phyloP scores from a whole-genome alignment of 192 early-diverging fungal genomes.

The Chytriomyces confervae region DNA sequence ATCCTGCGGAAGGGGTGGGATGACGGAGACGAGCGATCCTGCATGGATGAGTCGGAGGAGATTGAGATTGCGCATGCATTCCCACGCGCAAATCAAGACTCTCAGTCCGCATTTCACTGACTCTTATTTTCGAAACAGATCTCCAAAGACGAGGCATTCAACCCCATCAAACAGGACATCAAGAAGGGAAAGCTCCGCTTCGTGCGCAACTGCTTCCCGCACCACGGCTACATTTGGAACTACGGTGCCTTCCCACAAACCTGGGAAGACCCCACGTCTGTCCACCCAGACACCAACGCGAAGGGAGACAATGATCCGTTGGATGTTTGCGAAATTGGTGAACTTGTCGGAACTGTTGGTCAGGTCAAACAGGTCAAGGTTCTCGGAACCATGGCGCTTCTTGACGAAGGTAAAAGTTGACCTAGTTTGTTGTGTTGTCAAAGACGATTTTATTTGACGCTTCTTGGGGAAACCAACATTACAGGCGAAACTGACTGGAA shows the following conservation, averaged over 20 bases:
- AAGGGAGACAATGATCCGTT: slow-evolving; percentile 97
- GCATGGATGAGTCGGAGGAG: not conserved
- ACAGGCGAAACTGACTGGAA: slow-evolving; percentile 97
- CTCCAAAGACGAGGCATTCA: slow-evolving; percentile 93
- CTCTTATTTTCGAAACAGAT: slow-evolving; percentile 59
- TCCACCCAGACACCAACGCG: slow-evolving; percentile 92
- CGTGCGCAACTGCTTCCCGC: slow-evolving; percentile 98
- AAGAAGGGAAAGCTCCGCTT: slow-evolving; percentile 99
- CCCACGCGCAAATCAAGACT: not conserved
- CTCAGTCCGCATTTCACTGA: no score
- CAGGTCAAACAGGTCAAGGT: slow-evolving; percentile 99
- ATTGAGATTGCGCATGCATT: not conserved
- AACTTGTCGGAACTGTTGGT: slow-evolving; percentile 86
- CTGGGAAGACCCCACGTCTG: slow-evolving; percentile 95
- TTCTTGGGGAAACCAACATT: no score
- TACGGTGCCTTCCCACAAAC: slow-evolving; percentile 99
- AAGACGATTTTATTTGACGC: no score
- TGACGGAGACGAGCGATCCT: not conserved
- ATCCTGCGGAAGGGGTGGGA: not conserved
- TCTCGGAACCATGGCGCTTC: slow-evolving; percentile 96
- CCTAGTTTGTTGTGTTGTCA: not conserved
- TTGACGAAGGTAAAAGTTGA: slow-evolving; percentile 81
- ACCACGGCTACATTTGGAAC: slow-evolving; percentile 99
- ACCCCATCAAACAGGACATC: slow-evolving; percentile 98
- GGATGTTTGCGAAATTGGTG: slow-evolving; percentile 98